Base-by-base conservation (phyloP, 2,329 filamentous ascomycete genomes). In the Fusarium beomiforme region DNA sequence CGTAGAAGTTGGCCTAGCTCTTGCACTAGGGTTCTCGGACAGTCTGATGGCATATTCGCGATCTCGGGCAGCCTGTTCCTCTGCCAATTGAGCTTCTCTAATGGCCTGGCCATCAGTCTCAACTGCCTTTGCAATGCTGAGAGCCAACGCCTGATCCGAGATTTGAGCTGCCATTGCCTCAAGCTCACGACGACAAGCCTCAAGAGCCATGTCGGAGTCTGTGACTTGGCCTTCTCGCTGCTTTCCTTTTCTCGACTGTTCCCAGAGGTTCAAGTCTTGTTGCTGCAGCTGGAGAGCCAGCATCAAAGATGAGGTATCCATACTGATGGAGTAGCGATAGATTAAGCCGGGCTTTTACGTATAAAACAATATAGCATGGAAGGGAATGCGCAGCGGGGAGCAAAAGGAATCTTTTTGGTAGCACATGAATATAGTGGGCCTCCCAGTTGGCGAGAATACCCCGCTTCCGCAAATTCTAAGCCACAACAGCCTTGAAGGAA, bases 111-210 rank as follows among this genome's bases (percentile, higher is more conserved):
- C 49, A 19, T 72, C 64, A 0, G 61, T 11, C 1, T 59, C 36
- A 0, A 72, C 66, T 6, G 71, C 69, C 1, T 31, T 49, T 6
- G 71, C 58, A 5, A 73, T 67, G 6, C 71, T 73, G 3, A 31
- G 29, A 8, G 54, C 50, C 31, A 73, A 8, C 0, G 4, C 6
- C 1, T 41, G 50, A 10, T 69, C 71, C 1, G 60, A 64, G 0
- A 59, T 3, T 3, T 59, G n/a, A 0, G 33, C 16, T 1, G 31
- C 2, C 26, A 66, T 26, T 1, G 5, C 3, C 7, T 60, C 13
- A 13, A 73, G 47, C 29, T 72, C 71, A 0, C 42, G 24, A 0
- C 51, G 62, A 10, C 62, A 73, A 0, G 23, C 14, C 5, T 64
- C 21, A 1, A 71, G 5, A 3, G 70, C 70, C 4, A 71, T 0